Conservation (phyloP, 495 filamentous ascomycete species). For the Neurospora sp. region DNA sequence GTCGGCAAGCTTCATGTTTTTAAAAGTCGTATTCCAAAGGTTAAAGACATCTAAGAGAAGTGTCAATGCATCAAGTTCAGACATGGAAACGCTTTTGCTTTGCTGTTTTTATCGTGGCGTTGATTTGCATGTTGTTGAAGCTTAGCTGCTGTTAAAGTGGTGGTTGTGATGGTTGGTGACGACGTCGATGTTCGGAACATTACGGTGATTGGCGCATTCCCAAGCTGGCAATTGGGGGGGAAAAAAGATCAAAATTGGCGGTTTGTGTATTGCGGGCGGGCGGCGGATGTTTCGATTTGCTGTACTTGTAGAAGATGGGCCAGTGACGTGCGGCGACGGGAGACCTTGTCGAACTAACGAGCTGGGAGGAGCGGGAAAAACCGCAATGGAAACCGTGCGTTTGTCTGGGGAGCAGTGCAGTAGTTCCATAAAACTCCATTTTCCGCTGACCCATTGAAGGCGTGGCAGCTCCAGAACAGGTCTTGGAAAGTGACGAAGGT, state of each 20-base stretch:
- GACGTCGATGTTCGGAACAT: not conserved
- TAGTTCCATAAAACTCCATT: not conserved
- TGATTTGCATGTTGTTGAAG: not conserved
- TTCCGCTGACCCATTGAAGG: not conserved
- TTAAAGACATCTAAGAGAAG: not conserved
- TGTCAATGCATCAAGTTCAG: not conserved
- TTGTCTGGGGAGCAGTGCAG: not conserved
- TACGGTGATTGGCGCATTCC: not conserved
- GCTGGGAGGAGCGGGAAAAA: not conserved
- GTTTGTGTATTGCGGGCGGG: not conserved
- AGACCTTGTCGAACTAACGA: not conserved
- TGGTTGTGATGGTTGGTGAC: not conserved
- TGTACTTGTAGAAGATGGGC: not conserved
- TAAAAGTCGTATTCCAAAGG: not conserved
- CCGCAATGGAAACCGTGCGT: not conserved
- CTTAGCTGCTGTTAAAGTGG: not conserved
- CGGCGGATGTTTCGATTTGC: not conserved
- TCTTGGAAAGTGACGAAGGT: not conserved
- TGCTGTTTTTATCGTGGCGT: not conserved
- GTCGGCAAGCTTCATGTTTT: not conserved
- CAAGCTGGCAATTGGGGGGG: not conserved
- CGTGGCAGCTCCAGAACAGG: not conserved
- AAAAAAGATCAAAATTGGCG: not conserved
- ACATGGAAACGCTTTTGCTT: not conserved
- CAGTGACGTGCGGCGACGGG: not conserved